Conservation (phyloP, 2,329 filamentous ascomycete species). For the Orbilia oligospora region DNA sequence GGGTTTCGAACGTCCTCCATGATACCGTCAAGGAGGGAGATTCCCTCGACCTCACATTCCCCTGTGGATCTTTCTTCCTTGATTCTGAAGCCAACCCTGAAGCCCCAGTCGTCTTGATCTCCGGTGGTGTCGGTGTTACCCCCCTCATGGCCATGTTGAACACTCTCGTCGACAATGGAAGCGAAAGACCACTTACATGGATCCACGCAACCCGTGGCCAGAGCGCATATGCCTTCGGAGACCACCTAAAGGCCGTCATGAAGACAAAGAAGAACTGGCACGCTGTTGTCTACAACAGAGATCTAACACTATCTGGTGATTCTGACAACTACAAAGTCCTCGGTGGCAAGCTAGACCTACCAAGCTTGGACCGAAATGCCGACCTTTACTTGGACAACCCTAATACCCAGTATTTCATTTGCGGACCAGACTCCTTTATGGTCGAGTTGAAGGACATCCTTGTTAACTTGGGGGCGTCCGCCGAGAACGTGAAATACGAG, state of each 20-base stretch:
- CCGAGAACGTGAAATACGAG: slow-evolving; percentile 76
- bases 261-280: slow-evolving; percentile 70
- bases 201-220: slow-evolving; percentile 74
- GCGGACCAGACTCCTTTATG: slow-evolving; percentile 81
- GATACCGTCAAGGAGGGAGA: slow-evolving; percentile 70
- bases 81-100: slow-evolving; percentile 68
- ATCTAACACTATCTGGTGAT: slow-evolving; percentile 69
- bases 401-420: slow-evolving; percentile 78
- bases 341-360: slow-evolving; percentile 74
- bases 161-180: slow-evolving; percentile 67
- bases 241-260: slow-evolving; percentile 69
- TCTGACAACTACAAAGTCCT: slow-evolving; percentile 74
- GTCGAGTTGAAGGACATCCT: slow-evolving; percentile 72
- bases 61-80: slow-evolving; percentile 74
- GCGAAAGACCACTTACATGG: slow-evolving; percentile 73
- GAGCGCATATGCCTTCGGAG: slow-evolving; percentile 72
- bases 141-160: slow-evolving; percentile 78
- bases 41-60: slow-evolving; percentile 72
- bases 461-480: slow-evolving; percentile 72
- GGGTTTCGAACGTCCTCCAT: slow-evolving; percentile 73
- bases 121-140: slow-evolving; percentile 78
- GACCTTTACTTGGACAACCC: slow-evolving; percentile 73
- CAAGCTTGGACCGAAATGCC: slow-evolving; percentile 70
- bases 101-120: slow-evolving; percentile 76
- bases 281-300: slow-evolving; percentile 74